phyloP scores from a whole-genome alignment of 805 yeast species.

The Metschnikowia lachancei region DNA sequence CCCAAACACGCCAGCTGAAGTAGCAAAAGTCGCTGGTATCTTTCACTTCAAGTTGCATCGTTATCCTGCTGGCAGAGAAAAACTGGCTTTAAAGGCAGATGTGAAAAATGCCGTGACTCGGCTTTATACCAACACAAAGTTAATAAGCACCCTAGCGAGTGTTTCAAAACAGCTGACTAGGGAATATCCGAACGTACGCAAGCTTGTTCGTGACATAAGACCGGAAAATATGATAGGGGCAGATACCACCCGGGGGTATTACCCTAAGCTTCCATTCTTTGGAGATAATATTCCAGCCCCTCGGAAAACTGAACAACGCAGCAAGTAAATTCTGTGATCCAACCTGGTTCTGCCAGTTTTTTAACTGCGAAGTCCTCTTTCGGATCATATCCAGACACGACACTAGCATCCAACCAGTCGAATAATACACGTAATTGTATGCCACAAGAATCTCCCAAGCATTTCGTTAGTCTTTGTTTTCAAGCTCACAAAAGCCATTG shows the following conservation, averaged over 20 bases:
- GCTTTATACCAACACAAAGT: conserved; percentile 7
- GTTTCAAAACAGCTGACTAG: conserved; percentile 7
- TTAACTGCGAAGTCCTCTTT: too few species aligned
- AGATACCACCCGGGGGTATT: conserved; percentile 14
- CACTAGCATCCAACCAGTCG: too few species aligned
- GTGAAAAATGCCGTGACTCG: conserved; percentile 13
- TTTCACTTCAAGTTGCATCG: conserved; percentile 14
- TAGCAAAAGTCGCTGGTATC: conserved; percentile 16
- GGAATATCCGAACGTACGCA: neutral
- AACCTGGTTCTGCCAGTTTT: too few species aligned
- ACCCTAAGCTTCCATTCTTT: conserved; percentile 18
- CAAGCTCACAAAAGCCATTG: too few species aligned
- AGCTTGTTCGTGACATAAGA: conserved; percentile 8
- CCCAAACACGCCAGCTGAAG: conserved; percentile 4
- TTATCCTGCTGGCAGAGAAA: conserved; percentile 11
- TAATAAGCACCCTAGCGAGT: neutral
- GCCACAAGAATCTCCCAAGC: too few species aligned
- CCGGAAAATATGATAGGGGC: conserved; percentile 18
- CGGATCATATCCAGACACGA: too few species aligned
- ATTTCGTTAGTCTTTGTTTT: too few species aligned
- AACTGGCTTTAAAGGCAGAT: neutral
- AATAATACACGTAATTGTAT: too few species aligned
- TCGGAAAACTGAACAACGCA: neutral
- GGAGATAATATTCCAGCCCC: neutral
- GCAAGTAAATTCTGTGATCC: too few species aligned